Conservation (phyloP, 139 green algal genomes). For the Axilococcus clingmanii region DNA sequence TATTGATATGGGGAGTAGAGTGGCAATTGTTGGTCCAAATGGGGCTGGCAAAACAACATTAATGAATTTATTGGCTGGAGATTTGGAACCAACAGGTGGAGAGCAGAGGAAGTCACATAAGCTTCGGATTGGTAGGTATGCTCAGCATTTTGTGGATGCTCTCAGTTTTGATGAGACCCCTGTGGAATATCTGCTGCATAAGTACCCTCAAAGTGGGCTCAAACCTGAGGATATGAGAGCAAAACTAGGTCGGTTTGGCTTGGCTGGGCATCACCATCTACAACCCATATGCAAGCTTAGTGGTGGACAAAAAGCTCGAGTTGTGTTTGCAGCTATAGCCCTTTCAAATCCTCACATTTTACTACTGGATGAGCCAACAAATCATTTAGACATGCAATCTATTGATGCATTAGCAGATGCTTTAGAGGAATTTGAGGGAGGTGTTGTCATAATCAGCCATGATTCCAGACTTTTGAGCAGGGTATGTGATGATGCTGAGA, state of each 20-base stretch:
- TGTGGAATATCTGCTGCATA: slow-evolving; percentile 85
- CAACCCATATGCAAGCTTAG: slow-evolving; percentile 95
- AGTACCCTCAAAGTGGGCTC: slow-evolving; percentile 48
- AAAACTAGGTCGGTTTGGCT: slow-evolving; percentile 79
- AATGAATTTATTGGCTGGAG: slow-evolving; percentile 94
- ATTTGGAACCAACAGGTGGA: slow-evolving; percentile 78
- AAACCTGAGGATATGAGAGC: slow-evolving; percentile 87
- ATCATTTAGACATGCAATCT: slow-evolving; percentile 97
- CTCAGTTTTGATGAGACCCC: slow-evolving; percentile 89
- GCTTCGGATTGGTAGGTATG: slow-evolving; percentile 92
- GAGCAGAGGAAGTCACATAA: slow-evolving; percentile 84
- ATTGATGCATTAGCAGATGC: slow-evolving; percentile 94
- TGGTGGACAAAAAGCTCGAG: slow-evolving; percentile 91
- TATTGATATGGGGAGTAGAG: slow-evolving; percentile 92
- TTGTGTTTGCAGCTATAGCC: slow-evolving; percentile 93
- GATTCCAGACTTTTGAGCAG: slow-evolving; percentile 86
- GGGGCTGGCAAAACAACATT: slow-evolving; percentile 87
- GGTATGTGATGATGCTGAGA: slow-evolving; percentile 90
- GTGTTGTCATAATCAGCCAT: slow-evolving; percentile 95
- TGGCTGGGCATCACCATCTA: slow-evolving; percentile 91
- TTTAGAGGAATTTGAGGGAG: slow-evolving; percentile 85
- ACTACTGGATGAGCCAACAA: slow-evolving; percentile 88
- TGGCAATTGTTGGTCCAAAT: slow-evolving; percentile 97
- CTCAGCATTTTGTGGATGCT: slow-evolving; percentile 97
- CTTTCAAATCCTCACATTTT: slow-evolving; percentile 89